A percentile compares a stretch with the other conserved stretches of the same genome.
Conservation (phyloP, 768 basidiomycete species). For the Tricholoma hemisulphureum region DNA sequence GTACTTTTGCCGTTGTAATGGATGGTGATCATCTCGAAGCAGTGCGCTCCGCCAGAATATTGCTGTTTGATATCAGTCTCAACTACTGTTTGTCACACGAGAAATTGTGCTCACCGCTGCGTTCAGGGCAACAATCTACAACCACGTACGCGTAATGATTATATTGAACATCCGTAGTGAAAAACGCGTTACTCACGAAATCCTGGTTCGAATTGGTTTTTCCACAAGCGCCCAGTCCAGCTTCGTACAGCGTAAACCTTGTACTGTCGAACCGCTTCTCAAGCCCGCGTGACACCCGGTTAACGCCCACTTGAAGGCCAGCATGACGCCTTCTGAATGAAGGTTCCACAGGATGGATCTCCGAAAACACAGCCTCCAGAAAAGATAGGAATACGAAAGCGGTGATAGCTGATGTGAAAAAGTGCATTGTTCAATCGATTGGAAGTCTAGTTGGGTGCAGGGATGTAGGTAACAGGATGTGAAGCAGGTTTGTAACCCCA, state of each 20-base stretch:
- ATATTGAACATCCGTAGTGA: not conserved
- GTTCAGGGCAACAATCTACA: slow-evolving; percentile 46
- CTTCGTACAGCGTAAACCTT: slow-evolving; percentile 31
- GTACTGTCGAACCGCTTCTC: slow-evolving; percentile 28
- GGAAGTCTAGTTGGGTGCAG: slow-evolving; percentile 6
- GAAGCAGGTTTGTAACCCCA: not conserved
- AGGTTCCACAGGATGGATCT: slow-evolving; percentile 7
- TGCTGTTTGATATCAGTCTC: slow-evolving; percentile 13
- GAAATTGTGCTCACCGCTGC: slow-evolving; percentile 5
- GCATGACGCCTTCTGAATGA: slow-evolving; percentile 10
- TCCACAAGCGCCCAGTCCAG: slow-evolving; percentile 50
- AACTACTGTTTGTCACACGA: not conserved
- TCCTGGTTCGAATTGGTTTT: slow-evolving; percentile 34
- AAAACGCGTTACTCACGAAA: slow-evolving; percentile 33
- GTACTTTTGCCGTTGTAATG: slow-evolving; percentile 47
- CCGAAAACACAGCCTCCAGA: slow-evolving; percentile 8
- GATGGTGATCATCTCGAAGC: slow-evolving; percentile 55
- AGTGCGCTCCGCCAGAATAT: slow-evolving; percentile 30
- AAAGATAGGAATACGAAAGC: slow-evolving; percentile 14
- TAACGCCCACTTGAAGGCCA: slow-evolving; percentile 3
- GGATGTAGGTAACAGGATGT: slow-evolving; percentile 2
- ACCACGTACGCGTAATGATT: not conserved
- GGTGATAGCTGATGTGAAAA: slow-evolving; percentile 12
- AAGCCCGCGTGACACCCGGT: slow-evolving; percentile 11
- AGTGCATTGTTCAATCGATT: slow-evolving; percentile 13